Percentiles rank a stretch among this genome's conserved stretches.
phyloP scores from a whole-genome alignment of 805 yeast species.

The Metschnikowia cubensis region DNA sequence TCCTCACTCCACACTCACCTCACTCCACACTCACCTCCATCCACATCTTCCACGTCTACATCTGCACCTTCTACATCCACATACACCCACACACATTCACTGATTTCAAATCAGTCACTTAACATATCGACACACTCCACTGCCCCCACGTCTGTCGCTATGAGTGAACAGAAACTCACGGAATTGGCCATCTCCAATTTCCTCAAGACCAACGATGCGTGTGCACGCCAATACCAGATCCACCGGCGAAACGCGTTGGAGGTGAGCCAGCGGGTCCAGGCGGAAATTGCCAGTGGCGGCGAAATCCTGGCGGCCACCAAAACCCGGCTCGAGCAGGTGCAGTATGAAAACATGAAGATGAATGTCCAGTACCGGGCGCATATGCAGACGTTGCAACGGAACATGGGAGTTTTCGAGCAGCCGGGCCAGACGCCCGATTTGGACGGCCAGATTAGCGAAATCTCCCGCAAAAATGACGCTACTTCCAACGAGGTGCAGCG shows the following conservation, averaged over 20 bases:
- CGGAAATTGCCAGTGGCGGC: slow-evolving; percentile 11
- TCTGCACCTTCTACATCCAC: too few species aligned
- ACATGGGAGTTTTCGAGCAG: slow-evolving; percentile 15
- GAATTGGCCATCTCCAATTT: slow-evolving; percentile 28
- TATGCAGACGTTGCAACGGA: slow-evolving; percentile 20
- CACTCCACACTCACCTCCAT: too few species aligned
- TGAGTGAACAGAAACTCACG: slow-evolving; percentile 29
- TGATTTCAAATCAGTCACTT: too few species aligned
- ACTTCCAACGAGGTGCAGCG: slow-evolving; percentile 22
- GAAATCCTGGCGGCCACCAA: slow-evolving; percentile 10
- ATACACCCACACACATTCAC: too few species aligned
- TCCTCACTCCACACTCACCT: too few species aligned
- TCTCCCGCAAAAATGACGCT: slow-evolving; percentile 15
- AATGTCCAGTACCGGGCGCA: slow-evolving; percentile 25
- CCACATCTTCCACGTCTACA: too few species aligned
- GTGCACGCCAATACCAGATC: slow-evolving; percentile 29
- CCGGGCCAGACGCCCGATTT: slow-evolving; percentile 19
- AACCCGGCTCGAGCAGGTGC: slow-evolving; percentile 20
- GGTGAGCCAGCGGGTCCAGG: slow-evolving; percentile 6
- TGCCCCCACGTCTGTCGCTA: too few species aligned
- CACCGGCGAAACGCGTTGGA: slow-evolving; percentile 28
- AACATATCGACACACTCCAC: too few species aligned
- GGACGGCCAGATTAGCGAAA: slow-evolving; percentile 18
- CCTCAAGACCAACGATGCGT: slow-evolving; percentile 31
- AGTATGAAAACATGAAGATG: slow-evolving; percentile 28